Percentiles rank a stretch among this genome's conserved stretches.
phyloP scores from a whole-genome alignment of 2,329 filamentous ascomycete genomes.

The Talaromyces verruculosus region DNA sequence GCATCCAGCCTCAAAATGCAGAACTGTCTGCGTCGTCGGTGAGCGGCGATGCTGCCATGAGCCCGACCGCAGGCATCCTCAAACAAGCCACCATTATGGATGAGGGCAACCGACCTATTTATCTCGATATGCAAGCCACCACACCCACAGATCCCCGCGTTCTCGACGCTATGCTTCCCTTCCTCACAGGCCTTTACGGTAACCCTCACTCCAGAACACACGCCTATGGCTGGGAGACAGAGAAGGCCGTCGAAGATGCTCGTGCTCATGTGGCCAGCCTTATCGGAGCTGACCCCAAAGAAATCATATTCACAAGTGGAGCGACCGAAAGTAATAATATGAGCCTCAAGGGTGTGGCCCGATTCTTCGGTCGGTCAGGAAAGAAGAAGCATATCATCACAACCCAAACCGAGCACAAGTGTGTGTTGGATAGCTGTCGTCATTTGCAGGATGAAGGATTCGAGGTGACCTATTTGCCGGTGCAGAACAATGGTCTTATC shows the following conservation, averaged over 20 bases:
- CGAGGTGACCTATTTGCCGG: constrained; percentile 93
- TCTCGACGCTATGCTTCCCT: constrained; percentile 94
- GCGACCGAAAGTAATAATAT: constrained; percentile 99
- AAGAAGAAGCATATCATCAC: constrained; percentile 99
- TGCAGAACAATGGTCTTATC: constrained; percentile 81
- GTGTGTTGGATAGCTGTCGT: constrained; percentile 93
- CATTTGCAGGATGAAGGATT: constrained; percentile 97
- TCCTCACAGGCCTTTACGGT: constrained; percentile 87
- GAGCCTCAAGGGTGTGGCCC: constrained; percentile 96
- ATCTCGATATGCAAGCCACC: constrained; percentile 97
- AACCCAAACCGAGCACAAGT: constrained; percentile 97
- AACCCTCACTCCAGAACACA: constrained; percentile 97
- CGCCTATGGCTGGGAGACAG: constrained; percentile 97
- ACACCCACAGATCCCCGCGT: constrained; percentile 93
- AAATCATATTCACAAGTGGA: constrained; percentile 98
- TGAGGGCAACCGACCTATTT: constrained; percentile 88
- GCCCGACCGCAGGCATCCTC: constrained; percentile 77
- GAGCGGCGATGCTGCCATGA: constrained; percentile 68
- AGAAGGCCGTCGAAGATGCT: constrained; percentile 87
- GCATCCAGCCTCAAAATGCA: constrained; percentile 55
- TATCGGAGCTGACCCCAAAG: constrained; percentile 92
- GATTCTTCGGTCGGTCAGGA: constrained; percentile 87
- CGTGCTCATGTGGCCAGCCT: constrained; percentile 78
- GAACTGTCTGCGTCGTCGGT: constrained; percentile 60
- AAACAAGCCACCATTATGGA: constrained; percentile 93